phyloP scores from a whole-genome alignment of 2,329 filamentous ascomycete species.

The Ophiocordyceps robertsii region DNA sequence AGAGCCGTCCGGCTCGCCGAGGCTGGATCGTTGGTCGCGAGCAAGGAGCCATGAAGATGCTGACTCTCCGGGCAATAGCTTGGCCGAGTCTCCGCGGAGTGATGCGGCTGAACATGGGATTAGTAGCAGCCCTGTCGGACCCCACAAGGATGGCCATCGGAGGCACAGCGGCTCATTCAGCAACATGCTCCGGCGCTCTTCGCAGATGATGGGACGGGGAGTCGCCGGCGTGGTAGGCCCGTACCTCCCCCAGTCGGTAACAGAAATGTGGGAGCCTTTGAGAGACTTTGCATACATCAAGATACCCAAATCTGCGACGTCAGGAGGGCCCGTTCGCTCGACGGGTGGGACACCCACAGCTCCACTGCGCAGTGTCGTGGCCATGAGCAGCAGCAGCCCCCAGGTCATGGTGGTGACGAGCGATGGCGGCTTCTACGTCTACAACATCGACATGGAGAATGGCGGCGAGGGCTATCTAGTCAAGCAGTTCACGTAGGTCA shows the following conservation, averaged over 20 bases:
- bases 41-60: slow-evolving; percentile 36
- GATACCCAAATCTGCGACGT: slow-evolving; percentile 49
- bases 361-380: slow-evolving; percentile 79
- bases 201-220: slow-evolving; percentile 80
- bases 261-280: slow-evolving; percentile 93
- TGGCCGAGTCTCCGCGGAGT: slow-evolving; percentile 38
- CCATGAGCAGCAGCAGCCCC: slow-evolving; percentile 87
- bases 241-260: slow-evolving; percentile 85
- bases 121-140: slow-evolving; percentile 11
- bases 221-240: slow-evolving; percentile 82
- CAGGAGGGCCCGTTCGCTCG: slow-evolving; percentile 7
- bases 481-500: slow-evolving; percentile 80
- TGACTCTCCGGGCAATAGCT: slow-evolving; percentile 26
- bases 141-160: slow-evolving; percentile 19
- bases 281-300: slow-evolving; percentile 96
- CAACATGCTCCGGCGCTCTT: slow-evolving; percentile 85
- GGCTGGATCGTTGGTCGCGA: slow-evolving; percentile 38
- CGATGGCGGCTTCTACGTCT: slow-evolving; percentile 89
- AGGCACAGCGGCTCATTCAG: slow-evolving; percentile 66
- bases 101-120: slow-evolving; percentile 27
- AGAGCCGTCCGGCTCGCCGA: slow-evolving; percentile 25
- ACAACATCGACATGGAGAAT: slow-evolving; percentile 86
- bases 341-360: slow-evolving; percentile 21
- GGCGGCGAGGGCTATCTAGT: slow-evolving; percentile 86
- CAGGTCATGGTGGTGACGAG: slow-evolving; percentile 98